These are phyloP conservation scores for Lecanosticta acicola DNA, from an alignment of 2,329 filamentous ascomycete species.

Conservation along the genomic window DNA sequence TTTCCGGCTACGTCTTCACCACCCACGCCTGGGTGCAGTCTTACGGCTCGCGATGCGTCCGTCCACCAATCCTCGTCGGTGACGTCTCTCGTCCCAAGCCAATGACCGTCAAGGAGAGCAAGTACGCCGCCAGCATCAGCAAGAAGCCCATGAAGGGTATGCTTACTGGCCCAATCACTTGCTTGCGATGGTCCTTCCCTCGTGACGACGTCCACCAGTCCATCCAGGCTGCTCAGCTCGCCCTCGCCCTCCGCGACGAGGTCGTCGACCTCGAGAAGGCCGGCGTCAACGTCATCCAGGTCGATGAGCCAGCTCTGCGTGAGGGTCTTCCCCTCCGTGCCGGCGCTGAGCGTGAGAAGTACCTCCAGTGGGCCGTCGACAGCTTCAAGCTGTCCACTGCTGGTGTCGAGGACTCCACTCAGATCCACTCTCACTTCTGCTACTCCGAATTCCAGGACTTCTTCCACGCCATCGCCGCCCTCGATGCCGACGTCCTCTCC, in stretches of 20 bases:
- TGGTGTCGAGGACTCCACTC: slow-evolving; percentile 88
- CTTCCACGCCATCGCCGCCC: slow-evolving; percentile 98
- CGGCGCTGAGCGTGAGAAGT: slow-evolving; percentile 91
- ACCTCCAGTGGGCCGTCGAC: slow-evolving; percentile 95
- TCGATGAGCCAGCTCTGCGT: slow-evolving; percentile 97
- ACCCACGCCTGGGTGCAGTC: slow-evolving; percentile 98
- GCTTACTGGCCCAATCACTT: slow-evolving; percentile 98
- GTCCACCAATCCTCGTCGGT: slow-evolving; percentile 96
- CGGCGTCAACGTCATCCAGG: slow-evolving; percentile 96
- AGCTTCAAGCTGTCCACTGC: slow-evolving; percentile 94
- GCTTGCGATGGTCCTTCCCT: slow-evolving; percentile 98
- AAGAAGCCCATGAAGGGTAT: slow-evolving; percentile 99
- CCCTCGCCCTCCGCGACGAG: slow-evolving; percentile 95
- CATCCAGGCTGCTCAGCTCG: slow-evolving; percentile 96
- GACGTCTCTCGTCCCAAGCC: slow-evolving; percentile 94
- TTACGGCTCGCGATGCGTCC: slow-evolving; percentile 96
- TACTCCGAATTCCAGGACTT: slow-evolving; percentile 99
- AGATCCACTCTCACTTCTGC: slow-evolving; percentile 99
- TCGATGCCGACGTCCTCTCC: slow-evolving; percentile 95
- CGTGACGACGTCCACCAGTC: slow-evolving; percentile 99
- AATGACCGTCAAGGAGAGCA: slow-evolving; percentile 99
- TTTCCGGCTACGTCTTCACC: slow-evolving; percentile 96
- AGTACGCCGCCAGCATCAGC: slow-evolving; percentile 92
- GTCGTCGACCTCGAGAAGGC: slow-evolving; percentile 96
- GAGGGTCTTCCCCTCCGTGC: slow-evolving; percentile 96